Percentiles rank a stretch among this genome's conserved stretches.
Conservation (phyloP, 192 early-diverging fungal genomes). For the Entomortierella chlamydospora region DNA sequence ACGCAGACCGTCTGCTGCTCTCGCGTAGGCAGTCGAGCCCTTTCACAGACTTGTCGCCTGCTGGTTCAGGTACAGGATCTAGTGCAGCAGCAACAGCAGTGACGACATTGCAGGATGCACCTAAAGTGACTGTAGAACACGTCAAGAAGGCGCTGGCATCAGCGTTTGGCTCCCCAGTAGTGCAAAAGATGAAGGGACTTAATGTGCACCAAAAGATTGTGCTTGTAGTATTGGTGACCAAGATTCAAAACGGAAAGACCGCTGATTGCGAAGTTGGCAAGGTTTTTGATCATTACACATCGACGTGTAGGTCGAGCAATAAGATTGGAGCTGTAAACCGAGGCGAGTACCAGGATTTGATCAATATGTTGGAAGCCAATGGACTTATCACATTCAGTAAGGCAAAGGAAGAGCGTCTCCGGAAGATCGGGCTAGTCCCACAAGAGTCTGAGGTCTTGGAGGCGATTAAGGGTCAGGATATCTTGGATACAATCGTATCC, state of each 20-base stretch:
- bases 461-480: constrained; percentile 21
- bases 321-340: constrained; percentile 73
- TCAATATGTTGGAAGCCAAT: constrained; percentile 77
- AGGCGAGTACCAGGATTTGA: constrained; percentile 80
- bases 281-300: constrained; percentile 73
- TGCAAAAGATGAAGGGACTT: constrained; percentile 74
- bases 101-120: constrained; percentile 49
- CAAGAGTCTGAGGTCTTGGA: constrained; percentile 46
- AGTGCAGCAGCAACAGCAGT: neutral
- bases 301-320: constrained; percentile 61
- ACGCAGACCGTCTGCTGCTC: neutral
- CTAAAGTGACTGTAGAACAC: constrained; percentile 86
- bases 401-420: constrained; percentile 51
- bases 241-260: constrained; percentile 60
- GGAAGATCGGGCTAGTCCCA: constrained; percentile 30
- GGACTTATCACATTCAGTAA: constrained; percentile 69
- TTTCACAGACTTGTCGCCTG: neutral
- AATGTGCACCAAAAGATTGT: constrained; percentile 89
- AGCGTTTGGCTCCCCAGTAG: constrained; percentile 69
- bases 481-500: constrained; percentile 24
- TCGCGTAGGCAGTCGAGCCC: neutral
- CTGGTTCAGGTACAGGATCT: constrained; percentile 5
- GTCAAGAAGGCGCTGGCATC: constrained; percentile 75
- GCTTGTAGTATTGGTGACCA: constrained; percentile 64
- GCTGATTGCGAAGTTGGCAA: constrained; percentile 61